Evolutionary conservation across 352 stramenopile genomes (phyloP), one percentile per base, ranked within the genome.

Genomic region (Globisporangium canariense): DNA sequence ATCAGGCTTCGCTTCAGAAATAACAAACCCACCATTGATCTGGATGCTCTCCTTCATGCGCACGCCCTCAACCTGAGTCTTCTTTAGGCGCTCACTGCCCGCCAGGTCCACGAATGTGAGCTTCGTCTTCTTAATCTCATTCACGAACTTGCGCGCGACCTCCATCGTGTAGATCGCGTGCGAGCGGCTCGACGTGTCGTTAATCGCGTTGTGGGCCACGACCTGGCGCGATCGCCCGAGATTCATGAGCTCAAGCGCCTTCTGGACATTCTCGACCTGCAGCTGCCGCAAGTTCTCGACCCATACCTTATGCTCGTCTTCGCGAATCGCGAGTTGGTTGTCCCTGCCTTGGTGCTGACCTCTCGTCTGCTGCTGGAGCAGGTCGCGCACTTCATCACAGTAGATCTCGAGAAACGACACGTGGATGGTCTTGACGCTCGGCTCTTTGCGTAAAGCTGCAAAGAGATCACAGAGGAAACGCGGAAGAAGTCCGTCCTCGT

Each of bases 331-430:
- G n/a, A 81, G 61, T 8, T 58, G 64, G 36, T 73, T 75, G 22
- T 69, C 47, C 2, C 59, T 71, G 2, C 20, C 9, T 22, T 52
- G 25, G 5, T 53, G 49, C 13, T 55, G 38, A 3, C 36, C 40
- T 4, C n/a, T 16, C 11, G 55, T 34, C 3, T 66, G 61, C 11
- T 81, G 70, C 47, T 91, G 70, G 0, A 98, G 73, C 34, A 98
- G 65, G 68, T 98, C 93, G 61, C 89, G 86, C 41, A 98, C 85
- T 58, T 97, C 89, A 68, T 98, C 92, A 25, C 90, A 90, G 64
- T 98, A 98, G 14, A 98, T 96, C 79, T 98, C 95, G 1, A 98
- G 76, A 53, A 86, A 88, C 7, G 77, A 86, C 11, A 83, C 79
- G 5, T 63, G 60, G 11, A 86, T 71, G 3, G 68, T 75, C 20